A percentile compares a stretch with the other conserved stretches of the same genome.
Evolutionary conservation across 2,329 filamentous ascomycete genomes (phyloP).

Genomic region (Corynespora cassiicola): DNA sequence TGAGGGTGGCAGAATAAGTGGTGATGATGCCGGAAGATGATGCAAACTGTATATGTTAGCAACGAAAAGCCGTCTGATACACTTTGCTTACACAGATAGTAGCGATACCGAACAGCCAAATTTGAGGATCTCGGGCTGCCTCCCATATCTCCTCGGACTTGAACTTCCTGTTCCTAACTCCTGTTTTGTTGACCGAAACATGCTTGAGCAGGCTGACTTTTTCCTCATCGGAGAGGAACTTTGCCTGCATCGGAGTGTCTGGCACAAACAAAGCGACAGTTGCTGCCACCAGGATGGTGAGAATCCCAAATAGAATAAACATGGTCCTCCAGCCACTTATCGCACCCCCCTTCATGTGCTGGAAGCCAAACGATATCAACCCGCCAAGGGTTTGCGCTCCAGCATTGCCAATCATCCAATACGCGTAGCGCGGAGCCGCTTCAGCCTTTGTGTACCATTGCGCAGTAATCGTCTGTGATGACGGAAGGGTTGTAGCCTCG

Average conservation of each 20-base stretch:
- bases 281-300: constrained; percentile 8
- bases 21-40: constrained; percentile 6
- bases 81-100: constrained; percentile 2
- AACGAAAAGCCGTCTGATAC: no score
- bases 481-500: constrained; percentile 59
- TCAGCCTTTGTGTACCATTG: constrained; percentile 62
- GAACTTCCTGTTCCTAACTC: constrained; percentile 70
- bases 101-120: constrained; percentile 49
- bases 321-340: constrained; percentile 9
- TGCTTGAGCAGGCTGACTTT: constrained; percentile 65
- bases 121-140: constrained; percentile 59
- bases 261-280: constrained; percentile 41
- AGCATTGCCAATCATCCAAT: constrained; percentile 65
- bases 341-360: constrained; percentile 6
- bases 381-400: background rate
- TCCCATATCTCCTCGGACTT: constrained; percentile 68
- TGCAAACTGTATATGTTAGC: background rate
- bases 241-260: constrained; percentile 49
- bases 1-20: constrained; percentile 13
- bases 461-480: constrained; percentile 58
- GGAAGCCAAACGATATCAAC: constrained; percentile 17
- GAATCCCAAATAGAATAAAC: constrained; percentile 14
- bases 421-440: constrained; percentile 65
- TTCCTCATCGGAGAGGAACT: constrained; percentile 35
- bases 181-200: constrained; percentile 74